A percentile compares a stretch with the other conserved stretches of the same genome.
Evolutionary conservation across 2,329 filamentous ascomycete genomes (phyloP).

Genomic region (Esteya vermicola): DNA sequence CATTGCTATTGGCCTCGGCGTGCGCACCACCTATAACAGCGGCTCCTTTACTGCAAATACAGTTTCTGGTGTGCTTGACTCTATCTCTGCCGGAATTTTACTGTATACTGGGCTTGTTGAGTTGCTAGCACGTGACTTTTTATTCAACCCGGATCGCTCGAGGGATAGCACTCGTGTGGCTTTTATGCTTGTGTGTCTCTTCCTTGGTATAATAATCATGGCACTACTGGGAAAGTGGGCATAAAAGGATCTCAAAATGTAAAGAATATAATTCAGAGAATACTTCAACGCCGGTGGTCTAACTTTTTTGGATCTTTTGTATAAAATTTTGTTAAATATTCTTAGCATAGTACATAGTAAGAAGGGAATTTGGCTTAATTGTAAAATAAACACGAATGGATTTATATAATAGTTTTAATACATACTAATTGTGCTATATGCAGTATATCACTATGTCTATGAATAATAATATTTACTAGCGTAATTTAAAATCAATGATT

Average conservation of each 20-base stretch:
- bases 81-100: slow-evolving; percentile 79
- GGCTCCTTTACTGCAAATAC: slow-evolving; percentile 45
- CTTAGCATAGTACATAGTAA: too few relatives aligned
- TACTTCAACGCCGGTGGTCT: not conserved
- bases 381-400: not conserved
- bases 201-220: slow-evolving; percentile 64
- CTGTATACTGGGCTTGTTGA: slow-evolving; percentile 95
- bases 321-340: too few relatives aligned
- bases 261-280: not conserved
- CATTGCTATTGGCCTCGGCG: slow-evolving; percentile 70
- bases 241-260: slow-evolving; percentile 20
- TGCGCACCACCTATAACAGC: slow-evolving; percentile 50
- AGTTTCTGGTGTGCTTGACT: slow-evolving; percentile 78
- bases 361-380: not conserved
- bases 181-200: slow-evolving; percentile 59
- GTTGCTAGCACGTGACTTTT: slow-evolving; percentile 89
- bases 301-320: too few relatives aligned
- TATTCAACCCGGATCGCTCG: slow-evolving; percentile 83
- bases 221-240: slow-evolving; percentile 79
- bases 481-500: too few relatives aligned
- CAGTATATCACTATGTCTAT: too few relatives aligned
- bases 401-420: too few relatives aligned
- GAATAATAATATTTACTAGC: not conserved
- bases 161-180: slow-evolving; percentile 55
- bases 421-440: too few relatives aligned